Base-by-base conservation (phyloP, 2,329 filamentous ascomycete genomes). In the Penicillium hesseltinei region DNA sequence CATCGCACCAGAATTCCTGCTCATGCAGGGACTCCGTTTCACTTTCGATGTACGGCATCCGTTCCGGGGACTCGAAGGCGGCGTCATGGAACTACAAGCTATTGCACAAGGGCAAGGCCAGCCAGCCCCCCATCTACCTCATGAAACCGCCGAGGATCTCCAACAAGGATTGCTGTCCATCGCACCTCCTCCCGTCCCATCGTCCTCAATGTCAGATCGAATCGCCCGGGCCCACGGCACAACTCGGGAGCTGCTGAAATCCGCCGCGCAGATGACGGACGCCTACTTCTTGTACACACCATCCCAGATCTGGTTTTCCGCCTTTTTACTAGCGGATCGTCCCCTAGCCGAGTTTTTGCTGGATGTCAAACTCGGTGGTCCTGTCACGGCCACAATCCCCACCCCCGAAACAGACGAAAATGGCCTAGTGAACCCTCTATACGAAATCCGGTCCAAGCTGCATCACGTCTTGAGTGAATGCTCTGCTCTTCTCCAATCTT, bases 231-330 rank as follows among this genome's bases (percentile, higher is more conserved):
- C 91, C 0, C 92, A 96, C 70, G 80, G 80, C n/a, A 83, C 82
- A 51, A 89, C 92, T 0, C 84, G 89, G 42, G 84, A 87, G 21
- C 81, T 91, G 46, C 83, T 95, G 54, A 91, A 91, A 70, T 88
- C 87, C 54, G 89, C 90, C 56, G 90, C 92, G 0, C 79, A 96
- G 50, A 82, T 97, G 60, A 96, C 93, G 27, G 94, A 99, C 68
- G 92, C 86, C n/a, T 97, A 97, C 77, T 97, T 97, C 76, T 88
- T 96, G 74, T 97, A 90, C 77, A 93, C 93, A 0, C 94, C 94
- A 0, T 89, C 90, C 25, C 94, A 99, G 73, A 96, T 97, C 71
- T 92, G 92, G 87, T 82, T 97, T 58, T 88, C 91, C 0, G 87
- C 92, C 0, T 77, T 97, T 29, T 81, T 88, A 15, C 82, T 95